A percentile compares a stretch with the other conserved stretches of the same genome.
These are phyloP conservation scores for Helianthus annuus DNA, from an alignment of 129 eudicot genomes.

Conservation along the genomic window HanXRQr2.0-SUNRISE NC_035445.2:41625397-41625896, in stretches of 20 bases:
- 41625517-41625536: not conserved
- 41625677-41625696: constrained; percentile 87
- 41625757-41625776: not conserved
- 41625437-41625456: constrained; percentile 67
- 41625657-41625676: constrained; percentile 68
- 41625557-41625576: too few relatives aligned
- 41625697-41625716: constrained; percentile 15
- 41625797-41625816: too few relatives aligned
- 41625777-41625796: too few relatives aligned
- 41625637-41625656: constrained; percentile 96
- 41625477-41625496: constrained; percentile 75
- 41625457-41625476: constrained; percentile 65
- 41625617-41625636: constrained; percentile 76
- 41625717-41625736: too few relatives aligned
- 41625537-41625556: not conserved
- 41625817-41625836: too few relatives aligned
- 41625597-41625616: constrained; percentile 95
- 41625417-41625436: constrained; percentile 54
- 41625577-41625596: constrained; percentile 41
- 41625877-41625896: too few relatives aligned
- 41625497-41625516: constrained; percentile 4
- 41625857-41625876: too few relatives aligned
- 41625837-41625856: too few relatives aligned
- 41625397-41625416: constrained; percentile 32
- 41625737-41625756: not conserved